A percentile compares a stretch with the other conserved stretches of the same genome.
Evolutionary conservation across 1,139 yeast species (phyloP).

Genomic region (Pichia sp.): DNA sequence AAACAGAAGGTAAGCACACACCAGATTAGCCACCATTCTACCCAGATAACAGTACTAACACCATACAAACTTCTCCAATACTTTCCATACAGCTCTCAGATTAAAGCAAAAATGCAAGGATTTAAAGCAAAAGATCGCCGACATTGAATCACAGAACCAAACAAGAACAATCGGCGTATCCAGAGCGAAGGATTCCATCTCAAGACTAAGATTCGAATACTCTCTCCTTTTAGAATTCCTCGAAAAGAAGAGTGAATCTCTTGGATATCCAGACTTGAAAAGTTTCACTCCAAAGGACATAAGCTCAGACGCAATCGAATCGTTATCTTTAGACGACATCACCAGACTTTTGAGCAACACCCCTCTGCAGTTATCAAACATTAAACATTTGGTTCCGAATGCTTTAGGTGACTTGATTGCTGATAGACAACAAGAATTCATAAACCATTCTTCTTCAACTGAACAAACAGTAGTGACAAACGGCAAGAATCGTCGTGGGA

Average conservation of each 20-base stretch:
- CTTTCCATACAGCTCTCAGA: slow-evolving; percentile 28
- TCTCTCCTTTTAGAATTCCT: slow-evolving; percentile 76
- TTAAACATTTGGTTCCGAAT: slow-evolving; percentile 13
- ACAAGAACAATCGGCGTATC: slow-evolving; percentile 73
- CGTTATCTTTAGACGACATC: slow-evolving; percentile 27
- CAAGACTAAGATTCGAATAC: slow-evolving; percentile 80
- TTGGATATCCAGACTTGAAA: slow-evolving; percentile 26
- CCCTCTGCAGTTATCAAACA: slow-evolving; percentile 10
- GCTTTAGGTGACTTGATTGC: slow-evolving; percentile 15
- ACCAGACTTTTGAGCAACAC: slow-evolving; percentile 20
- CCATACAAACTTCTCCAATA: too few relatives aligned
- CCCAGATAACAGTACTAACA: too few relatives aligned
- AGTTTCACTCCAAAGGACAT: slow-evolving; percentile 24
- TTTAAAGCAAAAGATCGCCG: slow-evolving; percentile 66
- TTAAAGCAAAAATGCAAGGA: slow-evolving; percentile 67
- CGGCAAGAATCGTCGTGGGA: slow-evolving; percentile 16
- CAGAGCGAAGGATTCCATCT: slow-evolving; percentile 73
- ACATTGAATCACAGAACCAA: slow-evolving; percentile 80
- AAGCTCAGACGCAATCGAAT: slow-evolving; percentile 27
- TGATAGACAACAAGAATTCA: slow-evolving; percentile 17
- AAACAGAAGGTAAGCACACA: slow-evolving; percentile 18
- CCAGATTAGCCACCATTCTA: too few relatives aligned
- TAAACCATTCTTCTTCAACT: slow-evolving; percentile 1
- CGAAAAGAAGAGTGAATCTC: slow-evolving; percentile 50
- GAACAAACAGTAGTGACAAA: slow-evolving; percentile 1